Evolutionary conservation across 148 eudicot genomes (phyloP), one percentile per base, ranked within the genome.

Genomic region (Rhododendron mucronatum): DNA sequence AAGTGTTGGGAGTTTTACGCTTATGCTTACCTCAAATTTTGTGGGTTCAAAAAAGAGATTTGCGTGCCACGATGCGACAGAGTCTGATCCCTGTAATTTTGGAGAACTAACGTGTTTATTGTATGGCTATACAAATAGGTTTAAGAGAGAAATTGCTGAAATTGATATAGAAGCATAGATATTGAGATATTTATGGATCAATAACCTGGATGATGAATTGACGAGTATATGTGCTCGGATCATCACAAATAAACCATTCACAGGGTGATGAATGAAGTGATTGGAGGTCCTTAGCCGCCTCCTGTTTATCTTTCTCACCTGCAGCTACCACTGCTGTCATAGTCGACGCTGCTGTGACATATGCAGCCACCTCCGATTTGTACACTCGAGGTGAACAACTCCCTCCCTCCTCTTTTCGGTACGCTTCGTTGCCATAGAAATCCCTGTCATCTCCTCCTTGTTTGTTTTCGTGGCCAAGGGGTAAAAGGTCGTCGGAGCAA

Each of bases 161-260:
- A 59, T 59, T 37, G 84, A 59, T 14, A 16, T 16, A 35, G 1
- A 55, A 4, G 2, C 11, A 11, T 4, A 61, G 21, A 23, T 59
- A 20, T 59, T 5, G 8, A 59, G n/a, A 23, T 65, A 23, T 65
- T 30, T 11, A 13, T 5, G 41, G 9, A 26, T 33, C 63, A 41
- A 63, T 30, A 87, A 94, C 97, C 97, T 96, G 98, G 83, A 93
- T 93, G 39, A 94, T 91, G 74, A 96, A 94, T 85, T 82, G 89
- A 37, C 98, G 95, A 74, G 96, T 93, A 33, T 87, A 90, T 84
- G 91, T 91, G 50, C 83, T 82, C 53, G 92, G 89, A 91, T 96
- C 96, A 86, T 96, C 98, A 75, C 98, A 94, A 33, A 93, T 89
- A 81, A 94, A 96, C 98, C 98, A 96, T 71, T 96, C 98, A 84